Base-by-base conservation (phyloP, 2,329 filamentous ascomycete species). In the Sphaerulina musiva region DNA sequence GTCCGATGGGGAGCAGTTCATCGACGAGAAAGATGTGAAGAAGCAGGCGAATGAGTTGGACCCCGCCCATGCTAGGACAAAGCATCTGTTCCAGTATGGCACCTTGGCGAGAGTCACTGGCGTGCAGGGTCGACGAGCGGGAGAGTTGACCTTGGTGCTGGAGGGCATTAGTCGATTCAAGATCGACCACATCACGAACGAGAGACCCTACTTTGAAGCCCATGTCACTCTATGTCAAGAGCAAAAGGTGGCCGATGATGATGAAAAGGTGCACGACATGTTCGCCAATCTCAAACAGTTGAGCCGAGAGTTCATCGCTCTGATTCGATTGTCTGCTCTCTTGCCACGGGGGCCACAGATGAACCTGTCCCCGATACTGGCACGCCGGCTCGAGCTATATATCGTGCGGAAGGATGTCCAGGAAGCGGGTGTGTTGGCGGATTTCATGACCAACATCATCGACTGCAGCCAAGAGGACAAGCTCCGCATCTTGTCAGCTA, bases 361-460 rank as follows among this genome's bases (percentile, higher is more conserved):
- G 20, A 79, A 82, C 3, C 74, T 97, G 12, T 91, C 90, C 3
- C 91, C 92, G 0, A 75, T 92, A n/a, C 79, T 97, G 49, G 89
- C 89, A 0, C 83, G 90, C 48, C 83, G 91, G 49, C 81, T 98
- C 42, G 91, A 97, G 66, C 74, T 91, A 50, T 93, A 89, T 70
- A 95, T 98, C 59, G 80, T 84, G 32, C 84, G 86, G 69, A 95
- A 93, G 68, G 84, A 89, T 55, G 70, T 93, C 48, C 78, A 82
- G 41, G 90, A 97, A 62, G 91, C 91, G 1, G 92, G 92, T 2
- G 76, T 83, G 7, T 78, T 98, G 8, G 92, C 93, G 6, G 93
- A 98, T 69, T 97, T 97, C 69, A 96, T 98, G 89, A 86, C 89
- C 39, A 95, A 95, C 68, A 81, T 97, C 23, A 82, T 95, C 2